phyloP scores from a whole-genome alignment of 768 basidiomycete genomes.

The Neoboletus magnificus region DNA sequence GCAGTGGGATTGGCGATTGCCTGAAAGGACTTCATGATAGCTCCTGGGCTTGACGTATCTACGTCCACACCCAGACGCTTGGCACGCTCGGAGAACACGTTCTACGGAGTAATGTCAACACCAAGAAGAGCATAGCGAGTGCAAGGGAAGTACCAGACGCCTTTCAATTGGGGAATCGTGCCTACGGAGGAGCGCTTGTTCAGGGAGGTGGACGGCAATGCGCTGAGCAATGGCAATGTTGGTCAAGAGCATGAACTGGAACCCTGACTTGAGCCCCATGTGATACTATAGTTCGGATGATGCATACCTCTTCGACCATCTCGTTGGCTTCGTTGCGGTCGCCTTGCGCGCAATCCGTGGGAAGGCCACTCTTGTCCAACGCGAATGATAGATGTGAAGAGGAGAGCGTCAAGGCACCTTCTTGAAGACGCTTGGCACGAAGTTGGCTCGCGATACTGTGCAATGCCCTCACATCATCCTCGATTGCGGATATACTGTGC shows the following conservation, averaged over 20 bases:
- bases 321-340: slow-evolving; percentile 69
- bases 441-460: slow-evolving; percentile 70
- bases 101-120: slow-evolving; percentile 41
- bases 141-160: slow-evolving; percentile 54
- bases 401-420: slow-evolving; percentile 72
- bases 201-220: slow-evolving; percentile 90
- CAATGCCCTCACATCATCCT: slow-evolving; percentile 71
- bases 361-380: slow-evolving; percentile 75
- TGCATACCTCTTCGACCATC: slow-evolving; percentile 82
- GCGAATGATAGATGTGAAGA: slow-evolving; percentile 71
- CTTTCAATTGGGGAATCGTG: slow-evolving; percentile 93
- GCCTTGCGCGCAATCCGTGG: slow-evolving; percentile 71
- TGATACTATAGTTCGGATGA: background rate
- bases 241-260: slow-evolving; percentile 88
- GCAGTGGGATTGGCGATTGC: slow-evolving; percentile 68
- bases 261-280: slow-evolving; percentile 1
- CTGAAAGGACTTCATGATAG: slow-evolving; percentile 84
- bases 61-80: slow-evolving; percentile 78
- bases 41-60: slow-evolving; percentile 74
- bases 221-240: slow-evolving; percentile 91
- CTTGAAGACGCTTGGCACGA: slow-evolving; percentile 68
- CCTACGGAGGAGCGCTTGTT: slow-evolving; percentile 94
- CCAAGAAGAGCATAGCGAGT: background rate
- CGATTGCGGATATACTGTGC: slow-evolving; percentile 58
- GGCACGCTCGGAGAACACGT: slow-evolving; percentile 75